Evolutionary conservation across 2,329 filamentous ascomycete genomes (phyloP), one percentile per base, ranked within the genome.

Genomic region (Aspergillus neoniger): DNA sequence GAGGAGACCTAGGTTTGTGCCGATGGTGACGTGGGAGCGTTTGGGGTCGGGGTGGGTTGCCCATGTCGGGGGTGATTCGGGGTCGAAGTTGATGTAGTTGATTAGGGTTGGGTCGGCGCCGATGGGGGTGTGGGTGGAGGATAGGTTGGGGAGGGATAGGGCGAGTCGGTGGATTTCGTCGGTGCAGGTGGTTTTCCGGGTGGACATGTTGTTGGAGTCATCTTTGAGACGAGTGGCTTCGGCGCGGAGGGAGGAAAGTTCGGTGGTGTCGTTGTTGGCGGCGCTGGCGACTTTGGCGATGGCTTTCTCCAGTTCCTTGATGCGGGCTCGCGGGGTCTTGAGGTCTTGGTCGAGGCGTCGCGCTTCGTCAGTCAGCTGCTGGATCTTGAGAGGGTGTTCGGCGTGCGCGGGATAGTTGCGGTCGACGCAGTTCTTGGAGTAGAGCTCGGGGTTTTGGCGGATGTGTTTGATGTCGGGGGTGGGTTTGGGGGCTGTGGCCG

Each of bases 381-480:
- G 65, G 48, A 88, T 87, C 41, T 77, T 77, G 70, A 78, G 82
- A 2, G 86, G 81, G 53, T 83, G 79, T 14, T 79, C 76, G 12
- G 80, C 77, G 57, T 84, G 82, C 0, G 77, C 74, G 14, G 75
- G 82, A 79, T 97, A 97, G 75, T 97, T 97, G 67, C 95, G 88
- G 67, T 92, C 88, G 61, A 89, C 74, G 77, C 91, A 96, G 72
- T 96, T 98, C 66, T 89, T 82, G 68, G 90, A 85, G 81, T 97
- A 91, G 15, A 96, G 83, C 14, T 88, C 86, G 15, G 90, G 86
- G 76, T 96, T 91, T 71, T 92, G 85, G 60, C 93, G 92, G 74
- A 99, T 96, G 79, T 95, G 89, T 75, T 91, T 94, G 73, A 96
- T 84, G 79, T 97, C 90, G 66, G 96, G 84, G 50, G 85, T 85